Conservation (phyloP, 2,329 filamentous ascomycete species). For the Cladosporium sp. region DNA sequence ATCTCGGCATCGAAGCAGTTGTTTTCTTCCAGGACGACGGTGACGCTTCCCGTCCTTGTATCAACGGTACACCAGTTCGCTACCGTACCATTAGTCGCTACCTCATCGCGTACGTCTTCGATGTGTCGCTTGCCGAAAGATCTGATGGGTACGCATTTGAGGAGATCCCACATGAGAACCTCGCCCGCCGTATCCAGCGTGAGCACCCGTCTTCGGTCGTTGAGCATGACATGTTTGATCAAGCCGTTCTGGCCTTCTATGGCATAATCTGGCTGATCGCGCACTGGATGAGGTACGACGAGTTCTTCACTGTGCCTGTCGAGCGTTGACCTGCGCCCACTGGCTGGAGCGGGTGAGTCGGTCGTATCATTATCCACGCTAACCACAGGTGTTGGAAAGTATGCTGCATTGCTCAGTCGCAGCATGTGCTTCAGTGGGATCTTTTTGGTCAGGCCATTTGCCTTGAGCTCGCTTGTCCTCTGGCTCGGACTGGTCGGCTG, state of each 20-base stretch:
- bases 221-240: slow-evolving; percentile 88
- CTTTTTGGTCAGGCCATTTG: slow-evolving; percentile 46
- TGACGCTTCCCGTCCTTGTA: slow-evolving; percentile 84
- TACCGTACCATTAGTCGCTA: slow-evolving; percentile 85
- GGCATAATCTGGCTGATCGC: slow-evolving; percentile 44
- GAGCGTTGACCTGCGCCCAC: slow-evolving; percentile 4
- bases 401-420: slow-evolving; percentile 77
- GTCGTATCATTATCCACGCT: slow-evolving; percentile 36
- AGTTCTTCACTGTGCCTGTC: slow-evolving; percentile 11
- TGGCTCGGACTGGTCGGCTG: slow-evolving; percentile 33
- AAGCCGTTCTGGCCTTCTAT: slow-evolving; percentile 95
- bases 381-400: slow-evolving; percentile 55
- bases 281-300: slow-evolving; percentile 34
- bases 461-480: slow-evolving; percentile 23
- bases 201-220: slow-evolving; percentile 82
- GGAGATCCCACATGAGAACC: slow-evolving; percentile 89
- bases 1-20: slow-evolving; percentile 97
- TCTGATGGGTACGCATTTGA: slow-evolving; percentile 80
- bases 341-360: slow-evolving; percentile 50
- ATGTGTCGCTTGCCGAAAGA: slow-evolving; percentile 94
- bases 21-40: slow-evolving; percentile 86
- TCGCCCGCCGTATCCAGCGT: slow-evolving; percentile 95
- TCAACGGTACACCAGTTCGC: slow-evolving; percentile 97
- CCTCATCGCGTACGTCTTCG: slow-evolving; percentile 81
- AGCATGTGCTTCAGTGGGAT: slow-evolving; percentile 77